phyloP scores from a whole-genome alignment of 2,329 filamentous ascomycete species.

The Coleophoma crateriformis region DNA sequence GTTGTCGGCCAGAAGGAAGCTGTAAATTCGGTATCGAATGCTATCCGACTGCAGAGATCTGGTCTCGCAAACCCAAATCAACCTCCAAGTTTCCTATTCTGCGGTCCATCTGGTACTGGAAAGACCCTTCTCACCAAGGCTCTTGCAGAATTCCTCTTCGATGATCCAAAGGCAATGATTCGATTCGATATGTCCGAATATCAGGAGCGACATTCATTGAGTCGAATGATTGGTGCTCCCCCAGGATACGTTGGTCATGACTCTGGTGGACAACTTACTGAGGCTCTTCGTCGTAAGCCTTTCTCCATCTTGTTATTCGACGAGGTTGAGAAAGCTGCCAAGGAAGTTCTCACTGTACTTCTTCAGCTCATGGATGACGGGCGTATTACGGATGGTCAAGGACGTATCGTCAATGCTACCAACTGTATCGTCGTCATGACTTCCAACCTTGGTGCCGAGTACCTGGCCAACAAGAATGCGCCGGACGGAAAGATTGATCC shows the following conservation, averaged over 20 bases:
- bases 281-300: conserved; percentile 85
- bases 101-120: conserved; percentile 94
- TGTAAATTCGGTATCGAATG: conserved; percentile 87
- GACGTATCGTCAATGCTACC: conserved; percentile 86
- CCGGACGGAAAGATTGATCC: conserved; percentile 82
- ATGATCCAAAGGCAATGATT: conserved; percentile 96
- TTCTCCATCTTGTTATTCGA: conserved; percentile 98
- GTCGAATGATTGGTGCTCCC: conserved; percentile 95
- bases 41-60: conserved; percentile 90
- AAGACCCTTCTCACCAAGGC: conserved; percentile 97
- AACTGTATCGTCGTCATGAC: conserved; percentile 99
- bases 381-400: conserved; percentile 96
- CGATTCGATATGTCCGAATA: conserved; percentile 99
- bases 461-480: conserved; percentile 71
- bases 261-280: conserved; percentile 90
- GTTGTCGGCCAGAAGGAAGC: conserved; percentile 95
- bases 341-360: conserved; percentile 92
- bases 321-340: conserved; percentile 97
- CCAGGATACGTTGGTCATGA: conserved; percentile 97
- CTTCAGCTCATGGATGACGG: conserved; percentile 99
- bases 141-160: conserved; percentile 94
- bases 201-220: conserved; percentile 92
- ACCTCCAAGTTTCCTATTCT: conserved; percentile 97
- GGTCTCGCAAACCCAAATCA: conserved; percentile 94
- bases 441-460: conserved; percentile 93